Conservation (phyloP, 345 rosid species). For the Eucalyptus virginea region DNA sequence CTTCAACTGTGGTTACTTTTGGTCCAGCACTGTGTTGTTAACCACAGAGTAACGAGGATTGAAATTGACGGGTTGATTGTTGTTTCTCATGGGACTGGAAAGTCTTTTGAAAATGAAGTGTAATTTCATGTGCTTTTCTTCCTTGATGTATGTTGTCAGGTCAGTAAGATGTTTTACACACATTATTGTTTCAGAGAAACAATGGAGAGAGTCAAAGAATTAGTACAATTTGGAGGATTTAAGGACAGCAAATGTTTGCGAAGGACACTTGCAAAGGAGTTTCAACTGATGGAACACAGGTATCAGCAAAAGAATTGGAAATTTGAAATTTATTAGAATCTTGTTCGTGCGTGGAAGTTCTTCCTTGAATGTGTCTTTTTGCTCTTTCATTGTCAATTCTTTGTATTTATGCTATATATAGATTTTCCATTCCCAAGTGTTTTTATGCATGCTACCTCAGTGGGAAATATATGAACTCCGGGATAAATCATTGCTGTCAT, state of each 20-base stretch:
- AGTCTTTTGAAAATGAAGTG: background rate
- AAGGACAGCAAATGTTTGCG: conserved; percentile 33
- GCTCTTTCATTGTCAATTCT: background rate
- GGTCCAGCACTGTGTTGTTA: background rate
- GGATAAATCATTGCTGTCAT: background rate
- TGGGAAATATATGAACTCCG: background rate
- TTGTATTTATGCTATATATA: background rate
- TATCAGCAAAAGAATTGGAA: background rate
- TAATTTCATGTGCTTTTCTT: background rate
- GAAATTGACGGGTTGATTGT: background rate
- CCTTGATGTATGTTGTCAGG: background rate
- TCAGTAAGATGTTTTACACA: background rate
- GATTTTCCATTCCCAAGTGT: background rate
- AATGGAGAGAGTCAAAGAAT: background rate
- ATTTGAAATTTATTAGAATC: background rate
- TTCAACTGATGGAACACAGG: conserved; percentile 73
- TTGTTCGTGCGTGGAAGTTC: background rate
- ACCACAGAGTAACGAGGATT: background rate
- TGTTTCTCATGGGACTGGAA: background rate
- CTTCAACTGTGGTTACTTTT: background rate
- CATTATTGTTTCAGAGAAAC: background rate
- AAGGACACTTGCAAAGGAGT: conserved; percentile 68
- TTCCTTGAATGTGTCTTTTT: background rate
- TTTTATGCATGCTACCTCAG: background rate
- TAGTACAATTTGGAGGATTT: conserved; percentile 34